Percentiles rank a stretch among this genome's conserved stretches.
phyloP scores from a whole-genome alignment of 208 protist genomes.

The Acanthamoeba castellanii region DNA sequence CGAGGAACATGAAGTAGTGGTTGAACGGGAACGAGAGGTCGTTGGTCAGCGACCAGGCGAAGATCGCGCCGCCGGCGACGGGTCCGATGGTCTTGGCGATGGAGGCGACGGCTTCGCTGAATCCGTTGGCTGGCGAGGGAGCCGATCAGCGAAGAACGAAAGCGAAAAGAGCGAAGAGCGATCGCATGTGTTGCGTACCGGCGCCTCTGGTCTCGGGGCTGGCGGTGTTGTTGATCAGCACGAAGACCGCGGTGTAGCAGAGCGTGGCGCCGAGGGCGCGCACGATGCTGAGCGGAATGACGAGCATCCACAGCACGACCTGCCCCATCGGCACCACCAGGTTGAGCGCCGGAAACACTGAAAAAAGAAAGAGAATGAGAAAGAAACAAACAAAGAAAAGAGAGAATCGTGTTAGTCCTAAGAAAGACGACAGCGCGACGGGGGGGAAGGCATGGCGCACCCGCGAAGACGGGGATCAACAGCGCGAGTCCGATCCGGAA shows the following conservation, averaged over 20 bases:
- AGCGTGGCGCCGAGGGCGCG: conserved; percentile 36
- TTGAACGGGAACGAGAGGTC: conserved; percentile 60
- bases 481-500: neutral
- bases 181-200: neutral
- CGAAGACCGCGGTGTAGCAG: conserved; percentile 19
- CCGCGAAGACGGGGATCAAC: neutral
- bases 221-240: conserved; percentile 49
- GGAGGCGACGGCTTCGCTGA: conserved; percentile 28
- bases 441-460: neutral
- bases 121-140: neutral
- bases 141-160: neutral
- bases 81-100: conserved; percentile 32
- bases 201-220: neutral
- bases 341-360: conserved; percentile 15
- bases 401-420: neutral
- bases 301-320: conserved; percentile 5
- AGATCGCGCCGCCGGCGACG: conserved; percentile 14
- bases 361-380: neutral
- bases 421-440: too few relatives aligned
- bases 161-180: too few relatives aligned
- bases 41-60: conserved; percentile 58
- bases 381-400: neutral
- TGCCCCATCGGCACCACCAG: neutral
- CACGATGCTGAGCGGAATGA: conserved; percentile 7
- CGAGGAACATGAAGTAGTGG: conserved; percentile 61